Conservation (phyloP, 108 stramenopile species). For the Conticribra weissflogii region DNA sequence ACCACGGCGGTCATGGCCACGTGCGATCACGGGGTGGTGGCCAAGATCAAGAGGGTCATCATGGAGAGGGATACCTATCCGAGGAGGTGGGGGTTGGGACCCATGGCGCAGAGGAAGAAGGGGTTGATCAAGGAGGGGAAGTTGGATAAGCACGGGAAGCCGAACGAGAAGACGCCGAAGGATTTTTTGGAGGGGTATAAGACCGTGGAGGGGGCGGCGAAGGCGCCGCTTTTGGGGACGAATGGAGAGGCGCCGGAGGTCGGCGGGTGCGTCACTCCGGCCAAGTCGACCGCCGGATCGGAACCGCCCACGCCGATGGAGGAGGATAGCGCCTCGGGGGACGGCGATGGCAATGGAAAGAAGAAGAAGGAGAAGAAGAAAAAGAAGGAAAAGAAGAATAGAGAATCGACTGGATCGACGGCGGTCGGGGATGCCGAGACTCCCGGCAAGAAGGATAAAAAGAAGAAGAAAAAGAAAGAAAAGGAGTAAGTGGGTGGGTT, state of each 20-base stretch:
- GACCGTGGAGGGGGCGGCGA: constrained; percentile 59
- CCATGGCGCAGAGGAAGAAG: constrained; percentile 98
- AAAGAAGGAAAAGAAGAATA: constrained; percentile 36
- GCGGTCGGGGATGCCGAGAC: not conserved
- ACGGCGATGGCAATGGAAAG: constrained; percentile 30
- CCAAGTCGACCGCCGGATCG: not conserved
- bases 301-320: constrained; percentile 30
- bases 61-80: constrained; percentile 99
- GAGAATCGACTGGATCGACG: not conserved
- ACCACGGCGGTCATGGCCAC: constrained; percentile 99
- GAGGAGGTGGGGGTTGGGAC: constrained; percentile 98
- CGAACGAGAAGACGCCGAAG: constrained; percentile 94
- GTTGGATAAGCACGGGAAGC: constrained; percentile 98
- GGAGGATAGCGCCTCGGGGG: constrained; percentile 24
- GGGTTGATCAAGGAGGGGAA: constrained; percentile 97
- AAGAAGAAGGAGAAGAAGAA: constrained; percentile 46
- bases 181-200: constrained; percentile 92
- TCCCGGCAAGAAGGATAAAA: constrained; percentile 64
- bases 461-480: constrained; percentile 71
- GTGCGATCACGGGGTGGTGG: constrained; percentile 98
- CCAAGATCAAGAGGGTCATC: constrained; percentile 99
- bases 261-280: constrained; percentile 25
- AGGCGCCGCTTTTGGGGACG: constrained; percentile 48
- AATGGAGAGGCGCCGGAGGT: constrained; percentile 8
- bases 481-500: constrained; percentile 2